Evolutionary conservation across 192 early-diverging fungal species (phyloP), one percentile per base, ranked within the genome.

Genomic region (Podila epigama): DNA sequence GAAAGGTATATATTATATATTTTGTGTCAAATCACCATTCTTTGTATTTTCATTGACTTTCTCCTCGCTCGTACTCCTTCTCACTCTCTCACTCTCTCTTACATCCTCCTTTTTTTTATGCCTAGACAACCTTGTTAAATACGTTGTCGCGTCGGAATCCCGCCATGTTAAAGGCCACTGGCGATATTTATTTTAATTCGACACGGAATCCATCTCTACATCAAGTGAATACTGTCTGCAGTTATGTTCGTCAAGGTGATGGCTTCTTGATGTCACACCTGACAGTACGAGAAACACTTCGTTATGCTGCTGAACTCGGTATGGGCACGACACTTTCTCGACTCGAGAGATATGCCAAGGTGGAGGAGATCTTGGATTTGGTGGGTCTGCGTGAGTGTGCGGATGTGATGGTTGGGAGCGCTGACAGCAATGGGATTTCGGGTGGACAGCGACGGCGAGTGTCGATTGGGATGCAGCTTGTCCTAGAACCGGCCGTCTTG

Each of bases 381-480:
- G 83, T 96, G 11, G 91, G 93, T 2, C 83, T 95, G 6, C 75
- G 70, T 34, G 82, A 82, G 5, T 85, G 88, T 1, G 85, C 86
- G 5, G 81, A 92, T 62, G 88, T 86, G 18, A 75, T 75, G 70
- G 82, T 92, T 51, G 92, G 92, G 55, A 79, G 66, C 68, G 66
- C 54, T 18, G 77, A 79, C 1, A 68, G 56, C 31, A 83, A 88
- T 25, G 93, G 92, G 34, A 87, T 91, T 12, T 89, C 87, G 20
- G 93, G 92, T 16, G 92, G 93, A 31, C 90, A 95, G 63, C 87
- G 90, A 60, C 84, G 91, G 48, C 85, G 93, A n/a, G 91, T 95
- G 3, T 88, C 87, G 25, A 93, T 95, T 71, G 93, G 90, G 32
- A 89, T 89, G 40, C 90, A 92, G 50, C 80, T 95, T 20, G 90